A percentile compares a stretch with the other conserved stretches of the same genome.
These are phyloP conservation scores for Conringia planisiliqua DNA, from an alignment of 345 rosid genomes.

Conservation along the genomic window DNA sequence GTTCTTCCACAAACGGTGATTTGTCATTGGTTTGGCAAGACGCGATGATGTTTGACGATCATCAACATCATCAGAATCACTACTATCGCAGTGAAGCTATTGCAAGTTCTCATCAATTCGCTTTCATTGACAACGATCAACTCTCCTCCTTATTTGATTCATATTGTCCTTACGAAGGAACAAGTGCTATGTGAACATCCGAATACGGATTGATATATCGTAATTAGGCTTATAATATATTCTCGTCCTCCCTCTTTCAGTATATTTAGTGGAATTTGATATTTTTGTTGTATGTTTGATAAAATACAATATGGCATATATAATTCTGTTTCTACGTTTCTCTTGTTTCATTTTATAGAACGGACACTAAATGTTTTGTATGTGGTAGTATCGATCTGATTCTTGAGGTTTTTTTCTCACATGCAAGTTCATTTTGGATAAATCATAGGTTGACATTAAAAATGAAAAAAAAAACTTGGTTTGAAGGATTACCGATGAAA, in stretches of 20 bases:
- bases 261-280: conserved; percentile 14
- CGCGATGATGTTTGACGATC: conserved; percentile 19
- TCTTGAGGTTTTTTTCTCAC: background rate
- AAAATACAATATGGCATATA: background rate
- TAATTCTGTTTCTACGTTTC: background rate
- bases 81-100: conserved; percentile 2
- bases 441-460: background rate
- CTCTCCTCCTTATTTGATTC: conserved; percentile 14
- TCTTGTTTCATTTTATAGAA: background rate
- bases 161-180: background rate
- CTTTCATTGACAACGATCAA: conserved; percentile 16
- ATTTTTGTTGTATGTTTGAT: conserved; percentile 17
- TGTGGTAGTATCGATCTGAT: background rate
- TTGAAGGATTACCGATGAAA: background rate
- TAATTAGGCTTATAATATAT: background rate
- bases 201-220: background rate
- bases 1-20: conserved; percentile 12
- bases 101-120: conserved; percentile 8
- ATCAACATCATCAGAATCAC: conserved; percentile 18
- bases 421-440: conserved; percentile 10
- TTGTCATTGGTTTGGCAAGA: conserved; percentile 33
- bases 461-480: background rate
- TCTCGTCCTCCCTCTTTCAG: background rate
- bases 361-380: conserved; percentile 1
- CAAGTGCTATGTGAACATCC: conserved; percentile 5